Conservation (phyloP, 257 asterid genomes). For the Solanum paucissectum region DNA sequence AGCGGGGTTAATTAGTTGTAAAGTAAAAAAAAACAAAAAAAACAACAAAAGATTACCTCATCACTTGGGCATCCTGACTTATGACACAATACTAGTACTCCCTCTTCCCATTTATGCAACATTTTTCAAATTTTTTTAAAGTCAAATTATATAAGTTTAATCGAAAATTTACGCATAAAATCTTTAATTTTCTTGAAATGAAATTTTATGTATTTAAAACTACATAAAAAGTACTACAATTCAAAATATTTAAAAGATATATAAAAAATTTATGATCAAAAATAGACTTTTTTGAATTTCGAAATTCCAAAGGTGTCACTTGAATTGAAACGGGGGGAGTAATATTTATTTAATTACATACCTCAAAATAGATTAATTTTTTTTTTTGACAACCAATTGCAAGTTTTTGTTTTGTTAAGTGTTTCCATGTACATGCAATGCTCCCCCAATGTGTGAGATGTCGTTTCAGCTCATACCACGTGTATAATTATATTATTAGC, state of each 20-base stretch:
- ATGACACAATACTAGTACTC: not conserved
- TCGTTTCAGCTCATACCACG: not conserved
- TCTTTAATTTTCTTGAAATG: too few relatives aligned
- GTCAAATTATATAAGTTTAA: too few relatives aligned
- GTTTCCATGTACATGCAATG: not conserved
- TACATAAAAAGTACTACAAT: too few relatives aligned
- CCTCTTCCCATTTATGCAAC: too few relatives aligned
- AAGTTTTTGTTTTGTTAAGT: not conserved
- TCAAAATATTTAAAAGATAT: too few relatives aligned
- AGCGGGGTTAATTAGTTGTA: not conserved
- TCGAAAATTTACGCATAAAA: too few relatives aligned
- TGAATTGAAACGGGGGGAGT: not conserved
- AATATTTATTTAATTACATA: not conserved
- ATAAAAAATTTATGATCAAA: too few relatives aligned
- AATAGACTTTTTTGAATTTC: too few relatives aligned
- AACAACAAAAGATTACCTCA: not conserved
- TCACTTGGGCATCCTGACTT: not conserved
- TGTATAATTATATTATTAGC: not conserved
- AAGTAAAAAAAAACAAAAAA: not conserved
- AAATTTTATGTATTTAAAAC: too few relatives aligned
- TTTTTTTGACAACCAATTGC: not conserved
- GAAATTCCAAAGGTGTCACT: too few relatives aligned
- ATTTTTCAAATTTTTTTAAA: too few relatives aligned
- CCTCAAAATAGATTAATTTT: not conserved
- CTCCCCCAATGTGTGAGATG: not conserved